Base-by-base conservation (phyloP, 805 yeast species). In the Yarrowia osloensis region DNA sequence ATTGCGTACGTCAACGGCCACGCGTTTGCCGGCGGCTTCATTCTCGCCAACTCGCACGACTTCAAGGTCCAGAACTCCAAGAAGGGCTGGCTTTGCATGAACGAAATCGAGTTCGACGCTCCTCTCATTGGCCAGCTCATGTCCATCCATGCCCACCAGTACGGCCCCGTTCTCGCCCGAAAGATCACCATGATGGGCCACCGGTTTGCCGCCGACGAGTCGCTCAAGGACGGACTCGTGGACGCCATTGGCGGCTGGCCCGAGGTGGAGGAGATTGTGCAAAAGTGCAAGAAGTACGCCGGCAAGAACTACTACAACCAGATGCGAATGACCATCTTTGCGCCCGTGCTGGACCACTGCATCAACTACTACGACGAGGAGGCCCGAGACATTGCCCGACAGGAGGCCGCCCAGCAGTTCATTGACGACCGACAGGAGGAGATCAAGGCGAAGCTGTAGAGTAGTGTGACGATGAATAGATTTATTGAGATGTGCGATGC, bases 1-100 rank as follows among this genome's bases (percentile, higher is more conserved):
- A 73, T 78, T 35, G 81, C 81, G 4, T 67, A 72, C 65, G 72
- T 78, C 40, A 78, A 78, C 66, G 81, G 81, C 52, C 81, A 78
- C 68, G 79, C 78, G 6, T 78, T 78, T 71, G 81, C 81, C 1
- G 81, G 79, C 4, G 81, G 80, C 8, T 77, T 78, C 68, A 74
- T 77, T 73, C 65, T 77, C 39, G 78, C 79, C 13, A 73, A 74
- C 66, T 73, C 76, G 70, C 79, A 76, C 68, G 81, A 78, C 70
- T 79, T 74, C 71, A 65, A 77, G 19, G 75, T 78, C 40, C 79
- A 79, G 81, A 78, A 79, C 68, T 77, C 78, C n/a, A 67, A 69
- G 2, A 72, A 70, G 68, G 81, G 81, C 44, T 78, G 68, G 69
- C 68, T 78, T 59, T 78, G 81, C 71, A 74, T 78, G 77, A 78